phyloP scores from a whole-genome alignment of 768 basidiomycete species.

The Galerina marginata region DNA sequence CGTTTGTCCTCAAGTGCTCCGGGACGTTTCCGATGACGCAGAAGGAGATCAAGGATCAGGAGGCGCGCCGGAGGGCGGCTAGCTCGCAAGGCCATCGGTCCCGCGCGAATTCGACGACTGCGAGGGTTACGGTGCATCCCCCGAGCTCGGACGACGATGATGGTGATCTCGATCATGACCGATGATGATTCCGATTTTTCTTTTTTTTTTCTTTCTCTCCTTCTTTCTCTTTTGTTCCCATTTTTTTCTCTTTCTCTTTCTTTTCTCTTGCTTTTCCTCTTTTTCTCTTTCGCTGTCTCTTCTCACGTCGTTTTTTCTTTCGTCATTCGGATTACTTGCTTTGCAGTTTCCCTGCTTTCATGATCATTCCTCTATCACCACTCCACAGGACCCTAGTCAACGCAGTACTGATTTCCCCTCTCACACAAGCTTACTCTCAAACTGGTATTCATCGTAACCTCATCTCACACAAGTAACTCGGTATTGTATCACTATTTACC shows the following conservation, averaged over 20 bases:
- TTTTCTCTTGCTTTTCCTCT: constrained; percentile 3
- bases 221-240: not conserved
- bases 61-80: constrained; percentile 37
- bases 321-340: too few species aligned
- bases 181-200: constrained; percentile 1
- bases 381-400: constrained; percentile 1
- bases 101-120: constrained; percentile 27
- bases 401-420: not conserved
- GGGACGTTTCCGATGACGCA: constrained; percentile 51
- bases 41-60: constrained; percentile 55
- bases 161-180: constrained; percentile 16
- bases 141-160: constrained; percentile 22
- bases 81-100: constrained; percentile 19
- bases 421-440: not conserved
- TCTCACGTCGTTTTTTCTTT: not conserved
- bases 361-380: not conserved
- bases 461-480: not conserved
- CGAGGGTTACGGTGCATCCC: constrained; percentile 20
- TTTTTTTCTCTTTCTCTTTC: constrained; percentile 1
- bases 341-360: not conserved
- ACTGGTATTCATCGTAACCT: not conserved
- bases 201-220: not conserved
- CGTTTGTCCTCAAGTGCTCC: constrained; percentile 62
- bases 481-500: too few species aligned
- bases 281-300: not conserved